Percentiles rank a stretch among this genome's conserved stretches.
These are phyloP conservation scores for Hypomyces perniciosus DNA, from an alignment of 2,329 filamentous ascomycete species.

Conservation along the genomic window DNA sequence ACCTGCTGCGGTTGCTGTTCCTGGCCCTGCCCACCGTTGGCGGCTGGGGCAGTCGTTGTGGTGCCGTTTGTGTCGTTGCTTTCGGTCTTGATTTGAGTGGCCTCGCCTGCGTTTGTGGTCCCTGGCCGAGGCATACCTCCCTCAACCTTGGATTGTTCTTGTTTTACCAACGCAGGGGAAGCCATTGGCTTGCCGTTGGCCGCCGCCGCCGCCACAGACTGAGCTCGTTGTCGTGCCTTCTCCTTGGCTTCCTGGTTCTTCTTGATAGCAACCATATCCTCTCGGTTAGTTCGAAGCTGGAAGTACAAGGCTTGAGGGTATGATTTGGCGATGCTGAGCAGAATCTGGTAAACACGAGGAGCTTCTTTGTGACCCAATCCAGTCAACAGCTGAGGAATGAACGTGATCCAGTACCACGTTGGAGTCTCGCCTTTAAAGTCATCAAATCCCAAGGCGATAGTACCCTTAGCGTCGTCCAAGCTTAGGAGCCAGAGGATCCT, in stretches of 20 bases:
- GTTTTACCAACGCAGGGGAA: conserved; percentile 47
- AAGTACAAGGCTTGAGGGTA: conserved; percentile 97
- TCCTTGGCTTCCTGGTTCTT: conserved; percentile 78
- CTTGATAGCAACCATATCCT: conserved; percentile 90
- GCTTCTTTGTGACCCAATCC: conserved; percentile 90
- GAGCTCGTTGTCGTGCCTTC: conserved; percentile 46
- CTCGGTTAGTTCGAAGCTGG: conserved; percentile 83
- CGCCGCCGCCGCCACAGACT: conserved; percentile 35
- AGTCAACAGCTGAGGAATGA: conserved; percentile 91
- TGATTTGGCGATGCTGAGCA: conserved; percentile 89
- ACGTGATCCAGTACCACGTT: conserved; percentile 99
- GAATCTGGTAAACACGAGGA: conserved; percentile 74
- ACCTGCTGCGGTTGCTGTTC: conserved; percentile 14
- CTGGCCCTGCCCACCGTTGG: conserved; percentile 19
- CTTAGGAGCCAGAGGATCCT: conserved; percentile 94
- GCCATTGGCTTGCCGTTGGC: conserved; percentile 39
- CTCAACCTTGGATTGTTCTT: conserved; percentile 40
- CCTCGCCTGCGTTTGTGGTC: conserved; percentile 44
- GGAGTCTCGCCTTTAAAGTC: conserved; percentile 96
- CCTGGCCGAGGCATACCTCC: conserved; percentile 40
- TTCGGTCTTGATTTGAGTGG: conserved; percentile 40
- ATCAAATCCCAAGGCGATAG: conserved; percentile 79
- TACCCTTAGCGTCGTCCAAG: conserved; percentile 80
- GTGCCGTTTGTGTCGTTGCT: conserved; percentile 29
- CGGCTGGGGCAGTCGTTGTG: conserved; percentile 21